phyloP scores from a whole-genome alignment of 129 eudicot genomes.

The Chrysanthemum seticuspe region DNA sequence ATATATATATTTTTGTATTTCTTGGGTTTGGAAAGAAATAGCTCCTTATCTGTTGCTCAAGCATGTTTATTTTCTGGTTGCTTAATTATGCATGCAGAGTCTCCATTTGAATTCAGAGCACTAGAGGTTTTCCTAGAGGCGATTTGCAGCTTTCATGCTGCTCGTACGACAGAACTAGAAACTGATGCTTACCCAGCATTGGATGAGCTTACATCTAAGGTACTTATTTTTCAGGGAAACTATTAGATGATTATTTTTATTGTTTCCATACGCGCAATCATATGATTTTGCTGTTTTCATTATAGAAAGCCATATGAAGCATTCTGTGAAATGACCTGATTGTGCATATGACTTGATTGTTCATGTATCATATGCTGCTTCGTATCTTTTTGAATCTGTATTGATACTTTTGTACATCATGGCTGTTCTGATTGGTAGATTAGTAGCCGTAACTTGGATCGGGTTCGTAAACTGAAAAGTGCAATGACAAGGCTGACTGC shows the following conservation, averaged over 20 bases:
- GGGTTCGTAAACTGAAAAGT: slow-evolving; percentile 89
- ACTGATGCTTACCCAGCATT: slow-evolving; percentile 87
- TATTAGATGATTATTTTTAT: not conserved
- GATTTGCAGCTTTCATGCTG: slow-evolving; percentile 85
- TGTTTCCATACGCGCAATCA: too few relatives aligned
- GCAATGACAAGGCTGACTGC: slow-evolving; percentile 92
- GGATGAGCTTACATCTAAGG: slow-evolving; percentile 92
- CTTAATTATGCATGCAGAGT: slow-evolving; percentile 44
- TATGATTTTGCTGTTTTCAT: too few relatives aligned
- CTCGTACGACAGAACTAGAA: slow-evolving; percentile 84
- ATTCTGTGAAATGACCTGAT: not conserved
- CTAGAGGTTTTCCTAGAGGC: slow-evolving; percentile 91
- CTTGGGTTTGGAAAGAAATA: not conserved
- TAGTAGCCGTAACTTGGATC: slow-evolving; percentile 89
- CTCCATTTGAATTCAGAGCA: slow-evolving; percentile 92
- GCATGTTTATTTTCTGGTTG: too few relatives aligned
- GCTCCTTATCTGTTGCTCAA: not conserved
- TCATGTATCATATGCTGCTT: not conserved
- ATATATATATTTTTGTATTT: not conserved
- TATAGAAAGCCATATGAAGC: not conserved
- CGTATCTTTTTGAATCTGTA: not conserved
- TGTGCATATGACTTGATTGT: slow-evolving; percentile 4
- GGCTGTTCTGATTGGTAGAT: slow-evolving; percentile 45
- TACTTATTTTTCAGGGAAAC: slow-evolving; percentile 15
- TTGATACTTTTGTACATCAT: not conserved